Evolutionary conservation across 345 rosid species (phyloP), one percentile per base, ranked within the genome.

Genomic region (Brassica juncea): DNA sequence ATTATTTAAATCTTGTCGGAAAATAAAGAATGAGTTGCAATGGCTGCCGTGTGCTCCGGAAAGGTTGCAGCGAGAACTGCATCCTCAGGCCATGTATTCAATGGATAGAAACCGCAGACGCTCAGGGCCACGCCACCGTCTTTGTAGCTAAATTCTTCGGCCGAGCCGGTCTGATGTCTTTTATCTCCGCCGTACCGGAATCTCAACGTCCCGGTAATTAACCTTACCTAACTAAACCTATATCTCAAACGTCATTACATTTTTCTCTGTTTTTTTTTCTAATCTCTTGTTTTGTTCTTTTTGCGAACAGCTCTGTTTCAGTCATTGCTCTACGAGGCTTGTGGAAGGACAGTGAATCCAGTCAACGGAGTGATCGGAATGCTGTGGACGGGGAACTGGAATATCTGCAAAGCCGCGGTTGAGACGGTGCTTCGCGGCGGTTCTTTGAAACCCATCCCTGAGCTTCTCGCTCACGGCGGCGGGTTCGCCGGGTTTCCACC

Each of bases 71-170:
- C 67, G 99, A 95, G 77, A 84, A 86, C 9, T 95, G 99, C 76
- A 86, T 95, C 49, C 80, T 95, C 39, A 89, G 99, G 8, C 96
- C 98, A 1, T 93, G 99, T 71, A 81, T 95, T 57, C 96, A 89
- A 76, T 89, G 97, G 98, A 95, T 95, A 70, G 98, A 92, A 49
- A 78, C 74, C 78, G 90, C 98, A 3, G 97, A 93, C 76, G 89
- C 99, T 4, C 98, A 95, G 77, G 99, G 99, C 35, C 93, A 95
- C 84, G 99, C 98, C 16, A 95, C 99, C 21, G 97, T 93, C 19
- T 95, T 92, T 82, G 97, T 95, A 32, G 98, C 99, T 78, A 95
- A 93, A 84, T 93, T 95, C 81, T 95, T 95, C 52, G 99, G 99
- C 73, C 98, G 99, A 25, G 97, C 99, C 71, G 98, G 98, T 21